Conservation (phyloP, 768 basidiomycete species). For the Leccinellum albellum region DNA sequence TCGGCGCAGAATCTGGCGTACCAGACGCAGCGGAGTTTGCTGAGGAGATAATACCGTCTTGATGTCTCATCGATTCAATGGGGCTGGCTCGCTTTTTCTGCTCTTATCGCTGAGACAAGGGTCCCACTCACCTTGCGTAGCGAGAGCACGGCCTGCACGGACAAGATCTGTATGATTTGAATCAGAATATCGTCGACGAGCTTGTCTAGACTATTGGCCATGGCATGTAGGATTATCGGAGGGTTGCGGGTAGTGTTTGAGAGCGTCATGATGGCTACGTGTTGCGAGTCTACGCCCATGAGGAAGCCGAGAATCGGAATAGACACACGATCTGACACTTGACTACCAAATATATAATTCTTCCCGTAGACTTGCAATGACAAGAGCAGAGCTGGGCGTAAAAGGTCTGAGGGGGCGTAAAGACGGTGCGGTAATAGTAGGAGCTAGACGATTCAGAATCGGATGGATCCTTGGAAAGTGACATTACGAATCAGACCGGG, state of each 20-base stretch:
- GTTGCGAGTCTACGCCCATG: neutral
- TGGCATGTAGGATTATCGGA: neutral
- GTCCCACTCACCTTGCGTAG: conserved; percentile 21
- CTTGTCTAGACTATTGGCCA: conserved; percentile 17
- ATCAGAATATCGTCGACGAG: conserved; percentile 28
- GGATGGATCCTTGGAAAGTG: neutral
- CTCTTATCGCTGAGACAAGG: neutral
- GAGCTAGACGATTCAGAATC: neutral
- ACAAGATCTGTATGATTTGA: conserved; percentile 12
- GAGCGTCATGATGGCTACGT: conserved; percentile 2
- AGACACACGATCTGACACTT: neutral
- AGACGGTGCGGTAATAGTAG: neutral
- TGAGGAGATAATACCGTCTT: conserved; percentile 25
- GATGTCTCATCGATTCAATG: conserved; percentile 19
- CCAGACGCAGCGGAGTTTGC: conserved; percentile 24
- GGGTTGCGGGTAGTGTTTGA: neutral
- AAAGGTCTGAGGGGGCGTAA: neutral
- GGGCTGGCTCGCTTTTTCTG: neutral
- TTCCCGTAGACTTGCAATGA: neutral
- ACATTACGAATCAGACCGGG: conserved; percentile 5
- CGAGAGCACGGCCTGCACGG: conserved; percentile 18
- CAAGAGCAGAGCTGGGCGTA: neutral
- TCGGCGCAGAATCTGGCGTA: conserved; percentile 19
- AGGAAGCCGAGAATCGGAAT: neutral
- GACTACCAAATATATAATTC: neutral